Percentiles rank a stretch among this genome's conserved stretches.
These are phyloP conservation scores for Dittrichia graveolens DNA, from an alignment of 129 eudicot genomes.

Conservation along the genomic window DNA sequence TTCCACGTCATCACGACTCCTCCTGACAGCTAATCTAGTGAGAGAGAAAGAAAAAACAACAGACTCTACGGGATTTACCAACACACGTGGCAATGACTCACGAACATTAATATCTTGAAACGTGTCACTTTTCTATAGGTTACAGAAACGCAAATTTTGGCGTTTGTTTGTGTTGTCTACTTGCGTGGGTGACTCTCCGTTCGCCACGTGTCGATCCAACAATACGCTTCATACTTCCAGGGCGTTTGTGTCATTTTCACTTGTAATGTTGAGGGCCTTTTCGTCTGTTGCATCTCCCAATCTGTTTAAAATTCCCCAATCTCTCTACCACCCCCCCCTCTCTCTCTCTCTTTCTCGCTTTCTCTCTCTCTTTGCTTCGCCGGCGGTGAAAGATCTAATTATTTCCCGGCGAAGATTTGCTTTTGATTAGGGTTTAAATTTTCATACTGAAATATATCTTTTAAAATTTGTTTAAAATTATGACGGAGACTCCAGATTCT, in stretches of 20 bases:
- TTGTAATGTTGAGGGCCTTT: not conserved
- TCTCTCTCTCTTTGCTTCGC: not conserved
- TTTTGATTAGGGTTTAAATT: not conserved
- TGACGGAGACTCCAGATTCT: conserved; percentile 34
- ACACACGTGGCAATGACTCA: conserved; percentile 38
- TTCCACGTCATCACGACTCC: conserved; percentile 34
- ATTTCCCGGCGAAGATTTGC: conserved; percentile 18
- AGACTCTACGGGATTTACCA: conserved; percentile 8
- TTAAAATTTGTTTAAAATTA: not conserved
- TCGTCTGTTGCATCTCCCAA: conserved; percentile 24
- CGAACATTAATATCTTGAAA: not conserved
- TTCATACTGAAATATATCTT: not conserved
- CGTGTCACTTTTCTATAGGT: conserved; percentile 30
- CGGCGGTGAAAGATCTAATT: conserved; percentile 10
- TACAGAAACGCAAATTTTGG: conserved; percentile 1
- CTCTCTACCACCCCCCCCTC: not conserved
- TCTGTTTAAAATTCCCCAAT: conserved; percentile 12
- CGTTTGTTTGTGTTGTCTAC: conserved; percentile 14
- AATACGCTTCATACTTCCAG: not conserved
- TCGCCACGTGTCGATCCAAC: conserved; percentile 21
- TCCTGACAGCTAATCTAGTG: conserved; percentile 29
- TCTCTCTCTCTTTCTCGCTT: not conserved
- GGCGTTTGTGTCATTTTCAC: not conserved
- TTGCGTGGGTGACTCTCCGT: conserved; percentile 8
- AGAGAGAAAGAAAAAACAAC: conserved; percentile 11